Conservation (phyloP, 352 stramenopile genomes). For the Elongisporangium anandrum region DNA sequence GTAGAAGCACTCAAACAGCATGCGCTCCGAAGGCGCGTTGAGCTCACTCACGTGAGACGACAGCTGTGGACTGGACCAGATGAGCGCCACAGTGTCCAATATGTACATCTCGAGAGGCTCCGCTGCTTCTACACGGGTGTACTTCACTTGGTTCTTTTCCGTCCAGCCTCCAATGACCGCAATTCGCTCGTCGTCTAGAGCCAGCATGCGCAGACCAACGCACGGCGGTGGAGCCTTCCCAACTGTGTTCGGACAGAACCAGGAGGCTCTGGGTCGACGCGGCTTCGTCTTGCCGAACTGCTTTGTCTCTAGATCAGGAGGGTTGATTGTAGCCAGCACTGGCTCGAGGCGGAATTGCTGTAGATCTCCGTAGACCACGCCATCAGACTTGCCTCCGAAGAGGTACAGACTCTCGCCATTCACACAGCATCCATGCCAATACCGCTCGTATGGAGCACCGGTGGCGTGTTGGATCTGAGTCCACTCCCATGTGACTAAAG, state of each 20-base stretch:
- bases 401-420: conserved; percentile 37
- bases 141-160: conserved; percentile 4
- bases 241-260: conserved; percentile 36
- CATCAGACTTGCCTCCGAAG: conserved; percentile 64
- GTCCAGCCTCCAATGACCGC: conserved; percentile 29
- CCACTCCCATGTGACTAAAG: conserved; percentile 48
- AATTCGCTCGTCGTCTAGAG: conserved; percentile 34
- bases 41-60: conserved; percentile 29
- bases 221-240: conserved; percentile 42
- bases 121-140: not conserved
- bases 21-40: conserved; percentile 24
- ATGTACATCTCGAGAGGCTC: conserved; percentile 38
- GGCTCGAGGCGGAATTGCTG: conserved; percentile 19
- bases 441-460: conserved; percentile 22
- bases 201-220: conserved; percentile 44
- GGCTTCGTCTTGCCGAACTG: not conserved
- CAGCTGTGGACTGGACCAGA: conserved; percentile 46
- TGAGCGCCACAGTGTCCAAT: conserved; percentile 34
- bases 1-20: conserved; percentile 53
- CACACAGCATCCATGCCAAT: conserved; percentile 39
- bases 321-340: not conserved
- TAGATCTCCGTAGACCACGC: conserved; percentile 43
- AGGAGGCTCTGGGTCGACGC: conserved; percentile 11
- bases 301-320: not conserved
- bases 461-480: conserved; percentile 23